Percentiles rank a stretch among this genome's conserved stretches.
phyloP scores from a whole-genome alignment of 1,284 basidiomycete species.

The Sporisorium reilianum region DNA sequence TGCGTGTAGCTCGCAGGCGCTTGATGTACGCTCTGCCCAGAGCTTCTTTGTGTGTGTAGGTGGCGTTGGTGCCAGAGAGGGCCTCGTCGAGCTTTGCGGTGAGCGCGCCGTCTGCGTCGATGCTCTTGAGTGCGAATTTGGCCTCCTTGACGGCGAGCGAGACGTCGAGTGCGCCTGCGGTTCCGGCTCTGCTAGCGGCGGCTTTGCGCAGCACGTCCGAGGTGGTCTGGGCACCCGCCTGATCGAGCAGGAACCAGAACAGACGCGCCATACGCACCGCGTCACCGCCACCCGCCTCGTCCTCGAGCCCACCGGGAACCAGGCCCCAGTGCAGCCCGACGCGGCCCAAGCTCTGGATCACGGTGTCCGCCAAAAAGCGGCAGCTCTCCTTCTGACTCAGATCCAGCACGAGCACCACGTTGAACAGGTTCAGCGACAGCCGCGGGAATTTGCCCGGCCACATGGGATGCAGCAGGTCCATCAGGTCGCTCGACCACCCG shows the following conservation, averaged over 20 bases:
- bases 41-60: slow-evolving; percentile 20
- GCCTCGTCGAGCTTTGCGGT: slow-evolving; percentile 14
- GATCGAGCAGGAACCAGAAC: slow-evolving; percentile 54
- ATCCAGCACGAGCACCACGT: slow-evolving; percentile 62
- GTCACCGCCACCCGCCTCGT: slow-evolving; percentile 4
- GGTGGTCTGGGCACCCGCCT: slow-evolving; percentile 23
- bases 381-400: slow-evolving; percentile 49
- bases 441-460: slow-evolving; percentile 60
- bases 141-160: slow-evolving; percentile 42
- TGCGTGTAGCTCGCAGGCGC: slow-evolving; percentile 39
- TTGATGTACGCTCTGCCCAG: slow-evolving; percentile 37
- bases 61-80: slow-evolving; percentile 13
- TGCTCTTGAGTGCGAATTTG: slow-evolving; percentile 27
- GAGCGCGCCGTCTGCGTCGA: slow-evolving; percentile 19
- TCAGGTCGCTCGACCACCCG: slow-evolving; percentile 39
- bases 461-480: slow-evolving; percentile 54
- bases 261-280: slow-evolving; percentile 47
- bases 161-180: slow-evolving; percentile 25
- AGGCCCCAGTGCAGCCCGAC: slow-evolving; percentile 62
- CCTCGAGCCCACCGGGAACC: slow-evolving; percentile 57
- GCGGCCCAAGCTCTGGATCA: slow-evolving; percentile 44
- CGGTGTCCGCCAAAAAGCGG: slow-evolving; percentile 55
- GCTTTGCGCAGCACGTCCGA: slow-evolving; percentile 46
- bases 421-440: slow-evolving; percentile 63
- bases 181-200: slow-evolving; percentile 14